Base-by-base conservation (phyloP, 495 filamentous ascomycete genomes). In the Talaromyces liani region DNA sequence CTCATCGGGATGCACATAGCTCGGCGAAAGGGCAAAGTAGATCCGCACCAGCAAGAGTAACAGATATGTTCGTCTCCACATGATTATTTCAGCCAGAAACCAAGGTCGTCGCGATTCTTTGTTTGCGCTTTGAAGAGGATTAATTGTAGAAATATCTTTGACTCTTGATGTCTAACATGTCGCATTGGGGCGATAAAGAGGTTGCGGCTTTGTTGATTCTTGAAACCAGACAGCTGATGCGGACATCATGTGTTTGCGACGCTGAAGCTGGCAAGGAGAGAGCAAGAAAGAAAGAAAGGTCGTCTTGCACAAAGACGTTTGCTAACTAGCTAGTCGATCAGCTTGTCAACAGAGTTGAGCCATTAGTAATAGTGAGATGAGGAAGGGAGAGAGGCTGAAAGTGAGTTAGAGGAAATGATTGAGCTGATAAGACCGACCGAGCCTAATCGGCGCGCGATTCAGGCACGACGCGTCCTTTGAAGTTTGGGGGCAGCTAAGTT, bases 1-100 rank as follows among this genome's bases (percentile, higher is more conserved):
- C 80, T 98, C 94, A 77, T 98, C 94, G 3, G 94, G 94, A 74
- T 98, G 94, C 33, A 98, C 85, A 75, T 98, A 98, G 79, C 93
- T 97, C 54, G 94, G 91, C 56, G 88, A 92, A 34, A 97, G 80
- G 53, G 94, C 93, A 69, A 97, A 95, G 81, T 95, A 98, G 65
- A 97, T 82, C 70, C 95, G 89, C 67, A 97, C 88, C 65, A 91
- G 75, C 63, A 96, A 74, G 63, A 98, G 80, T 45, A 96, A 75
- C 67, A 98, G 78, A 75, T 97, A 96, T 60, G 87, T 85, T 77
- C 92, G 87, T 80, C 92, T 84, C 93, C 91, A 96, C 94, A 97
- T 97, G 69, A 55, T 69, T 74, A 55, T 69, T 74, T 20, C 34
- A n/a, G 9, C 36, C 36, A 41, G 36, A 41, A 41, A 41, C 14